phyloP scores from a whole-genome alignment of 768 basidiomycete genomes.

The Leucocoprinus birnbaumii region DNA sequence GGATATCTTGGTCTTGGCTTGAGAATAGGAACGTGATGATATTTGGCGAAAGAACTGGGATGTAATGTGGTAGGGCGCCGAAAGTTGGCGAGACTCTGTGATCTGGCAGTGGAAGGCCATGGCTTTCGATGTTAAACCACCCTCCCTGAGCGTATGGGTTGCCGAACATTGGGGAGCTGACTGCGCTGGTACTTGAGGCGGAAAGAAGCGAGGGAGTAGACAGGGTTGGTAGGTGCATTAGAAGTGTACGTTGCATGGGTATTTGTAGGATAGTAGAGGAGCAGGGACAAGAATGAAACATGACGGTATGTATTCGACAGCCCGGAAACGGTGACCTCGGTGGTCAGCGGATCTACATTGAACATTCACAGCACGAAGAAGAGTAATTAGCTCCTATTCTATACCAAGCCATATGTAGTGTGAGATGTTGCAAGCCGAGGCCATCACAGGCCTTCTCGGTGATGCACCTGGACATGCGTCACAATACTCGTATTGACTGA shows the following conservation, averaged over 20 bases:
- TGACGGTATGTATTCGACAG: background rate
- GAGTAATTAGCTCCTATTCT: constrained; percentile 8
- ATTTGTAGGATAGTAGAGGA: background rate
- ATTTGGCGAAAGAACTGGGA: constrained; percentile 17
- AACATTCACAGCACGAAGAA: background rate
- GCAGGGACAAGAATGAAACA: constrained; percentile 10
- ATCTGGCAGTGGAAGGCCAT: constrained; percentile 1
- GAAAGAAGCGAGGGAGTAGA: background rate
- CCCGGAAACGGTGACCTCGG: constrained; percentile 9
- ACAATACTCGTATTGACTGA: background rate
- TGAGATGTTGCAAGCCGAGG: constrained; percentile 3
- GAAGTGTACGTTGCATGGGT: background rate
- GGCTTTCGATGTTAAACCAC: constrained; percentile 17
- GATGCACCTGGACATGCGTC: constrained; percentile 1
- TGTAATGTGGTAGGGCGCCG: constrained; percentile 17
- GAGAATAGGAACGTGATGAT: constrained; percentile 18
- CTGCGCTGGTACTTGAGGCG: background rate
- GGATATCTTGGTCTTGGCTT: constrained; percentile 16
- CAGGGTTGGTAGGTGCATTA: background rate
- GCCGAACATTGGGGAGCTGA: constrained; percentile 11
- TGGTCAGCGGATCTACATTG: constrained; percentile 3
- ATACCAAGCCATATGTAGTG: background rate
- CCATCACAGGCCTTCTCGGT: constrained; percentile 8
- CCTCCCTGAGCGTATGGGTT: constrained; percentile 22
- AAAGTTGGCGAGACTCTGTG: constrained; percentile 16